Base-by-base conservation (phyloP, 2,329 filamentous ascomycete genomes). In the Coleophoma crateriformis region DNA sequence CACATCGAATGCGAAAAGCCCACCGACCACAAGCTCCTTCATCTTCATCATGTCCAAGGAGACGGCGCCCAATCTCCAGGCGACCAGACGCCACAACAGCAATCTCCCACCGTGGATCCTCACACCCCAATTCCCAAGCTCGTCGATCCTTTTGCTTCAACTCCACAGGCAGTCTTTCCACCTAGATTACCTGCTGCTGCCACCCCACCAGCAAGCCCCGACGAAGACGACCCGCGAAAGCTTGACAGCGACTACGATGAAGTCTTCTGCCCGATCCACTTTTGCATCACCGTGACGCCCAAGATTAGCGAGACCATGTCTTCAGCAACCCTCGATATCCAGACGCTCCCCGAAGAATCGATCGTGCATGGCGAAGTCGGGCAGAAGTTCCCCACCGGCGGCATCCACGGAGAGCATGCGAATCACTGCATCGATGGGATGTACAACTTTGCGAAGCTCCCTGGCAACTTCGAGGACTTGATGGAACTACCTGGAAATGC, bases 381-480 rank as follows among this genome's bases (percentile, higher is more conserved):
- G 2, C 58, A 58, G 32, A 52, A 46, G 15, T 56, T 59, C 37
- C 54, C 54, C 6, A 54, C 54, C n/a, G 45, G 37, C 2, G 51
- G 51, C 33, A 37, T 45, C 2, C 48, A 52, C n/a, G 38, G 38
- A 7, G 53, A 57, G 33, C 50, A 49, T 27, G 37, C 44, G 12
- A 46, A 52, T 17, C 48, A 45, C 7, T 47, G 51, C 19, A 46
- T 56, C n/a, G 48, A 54, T 43, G 58, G 58, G 3, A 22, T 54
- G 27, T 58, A 56, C 45, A 60, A 60, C 37, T 60, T 60, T 43
- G 54, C 58, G 2, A 51, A 53, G 13, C 39, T 58, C 37, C 49
- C 50, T 0, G 56, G 55, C 0, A 43, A 48, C 11, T 60, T 57
- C 27, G 58, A 58, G 43, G 56, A 60, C 14, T 34, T 54, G 42